Base-by-base conservation (phyloP, 2,329 filamentous ascomycete species). In the Cytospora mali region DNA sequence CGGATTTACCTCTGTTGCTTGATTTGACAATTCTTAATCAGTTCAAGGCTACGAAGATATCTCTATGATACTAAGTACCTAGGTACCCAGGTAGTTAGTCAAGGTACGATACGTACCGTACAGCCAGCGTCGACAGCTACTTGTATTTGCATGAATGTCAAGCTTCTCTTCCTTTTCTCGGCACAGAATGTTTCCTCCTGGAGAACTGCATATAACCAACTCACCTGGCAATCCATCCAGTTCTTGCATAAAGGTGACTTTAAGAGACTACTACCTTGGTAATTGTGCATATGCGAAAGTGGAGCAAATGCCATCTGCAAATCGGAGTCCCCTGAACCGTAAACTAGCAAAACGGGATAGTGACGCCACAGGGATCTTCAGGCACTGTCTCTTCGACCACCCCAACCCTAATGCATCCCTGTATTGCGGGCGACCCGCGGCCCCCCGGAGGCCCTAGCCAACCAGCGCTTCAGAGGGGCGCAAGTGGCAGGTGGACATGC, bases 401-500 rank as follows among this genome's bases (percentile, higher is more conserved):
- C 51, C 27, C 51, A 52, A 25, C 11, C 23, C 50, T 14, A 31
- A 27, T 27, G 25, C 18, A 52, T 27, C 48, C 35, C 35, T 5
- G 49, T 14, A 27, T 23, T 53, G 23, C 35, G 57, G 29, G 27
- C 16, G 33, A 53, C 18, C 57, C 57, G 57, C 49, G 16, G n/a
- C 10, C 18, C 49, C 23, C 31, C 16, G 35, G 33, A 35, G 13
- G 11, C 2, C 33, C 33, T 14, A 39, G 16, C 35, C 35, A 39
- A 39, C 35, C 35, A 39, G 35, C 35, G n/a, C 11, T 14, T 35
- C 33, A 35, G 42, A 21, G 23, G 42, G 6, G 4, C 21, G 21
- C 42, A 48, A 29, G n/a, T n/a, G 29, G 55, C 18, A 39, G 18
- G 39, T 21, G 57, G 48, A 35, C 62, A 50, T 58, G 48, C 33